These are phyloP conservation scores for Trichosanthes truncata DNA, from an alignment of 306 rosid species.

Conservation along the genomic window DNA sequence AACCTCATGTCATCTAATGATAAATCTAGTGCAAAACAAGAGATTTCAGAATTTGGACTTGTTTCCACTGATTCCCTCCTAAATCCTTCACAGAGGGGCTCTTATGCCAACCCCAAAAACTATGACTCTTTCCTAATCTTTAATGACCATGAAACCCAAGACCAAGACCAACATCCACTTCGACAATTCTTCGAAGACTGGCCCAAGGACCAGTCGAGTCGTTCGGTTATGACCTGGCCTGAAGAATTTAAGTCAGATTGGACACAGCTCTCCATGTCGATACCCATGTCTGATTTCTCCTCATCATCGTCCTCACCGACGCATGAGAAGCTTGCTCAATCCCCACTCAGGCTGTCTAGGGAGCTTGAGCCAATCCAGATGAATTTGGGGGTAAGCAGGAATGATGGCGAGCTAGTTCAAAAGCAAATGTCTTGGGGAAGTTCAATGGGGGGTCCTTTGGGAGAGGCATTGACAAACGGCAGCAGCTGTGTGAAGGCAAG, in stretches of 20 bases:
- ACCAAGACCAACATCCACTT: constrained; percentile 30
- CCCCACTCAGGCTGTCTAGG: constrained; percentile 29
- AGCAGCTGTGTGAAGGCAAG: constrained; percentile 14
- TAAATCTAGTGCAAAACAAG: constrained; percentile 10
- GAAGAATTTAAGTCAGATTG: constrained; percentile 36
- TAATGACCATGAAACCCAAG: constrained; percentile 27
- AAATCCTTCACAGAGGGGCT: constrained; percentile 32
- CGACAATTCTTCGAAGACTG: constrained; percentile 29
- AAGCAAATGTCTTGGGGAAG: constrained; percentile 24
- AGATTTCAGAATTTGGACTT: constrained; percentile 25
- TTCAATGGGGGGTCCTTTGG: constrained; percentile 46
- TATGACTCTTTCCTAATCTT: constrained; percentile 32
- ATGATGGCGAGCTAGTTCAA: constrained; percentile 1
- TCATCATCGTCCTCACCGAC: constrained; percentile 36
- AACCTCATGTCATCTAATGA: constrained; percentile 12
- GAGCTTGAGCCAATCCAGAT: constrained; percentile 27
- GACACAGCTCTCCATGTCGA: constrained; percentile 44
- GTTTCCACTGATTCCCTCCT: constrained; percentile 41
- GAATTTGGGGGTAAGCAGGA: constrained; percentile 16
- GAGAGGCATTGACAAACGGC: constrained; percentile 33
- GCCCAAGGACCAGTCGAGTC: constrained; percentile 31
- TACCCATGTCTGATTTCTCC: constrained; percentile 33
- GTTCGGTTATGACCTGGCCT: constrained; percentile 28
- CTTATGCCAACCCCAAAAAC: constrained; percentile 26
- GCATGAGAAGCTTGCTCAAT: constrained; percentile 19